Conservation (phyloP, 495 filamentous ascomycete species). For the Neurospora africana region DNA sequence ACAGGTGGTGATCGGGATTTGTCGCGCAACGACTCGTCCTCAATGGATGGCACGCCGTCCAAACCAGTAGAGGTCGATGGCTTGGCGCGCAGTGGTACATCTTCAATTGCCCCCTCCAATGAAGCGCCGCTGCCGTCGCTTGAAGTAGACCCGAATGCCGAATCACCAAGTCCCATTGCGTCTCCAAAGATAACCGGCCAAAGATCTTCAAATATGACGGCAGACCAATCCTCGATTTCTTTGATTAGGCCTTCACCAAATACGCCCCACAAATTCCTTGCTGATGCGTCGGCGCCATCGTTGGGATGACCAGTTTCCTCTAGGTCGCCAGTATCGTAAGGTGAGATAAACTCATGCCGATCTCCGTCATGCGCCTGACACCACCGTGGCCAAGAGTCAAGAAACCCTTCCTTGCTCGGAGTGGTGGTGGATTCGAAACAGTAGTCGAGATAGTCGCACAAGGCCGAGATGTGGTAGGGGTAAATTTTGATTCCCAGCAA, state of each 20-base stretch:
- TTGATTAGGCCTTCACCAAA: not conserved
- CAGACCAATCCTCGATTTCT: not conserved
- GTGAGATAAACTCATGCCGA: not conserved
- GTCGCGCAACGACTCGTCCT: not conserved
- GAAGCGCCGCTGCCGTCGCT: not conserved
- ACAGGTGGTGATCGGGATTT: not conserved
- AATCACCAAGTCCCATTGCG: not conserved
- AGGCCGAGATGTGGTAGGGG: not conserved
- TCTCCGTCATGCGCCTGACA: not conserved
- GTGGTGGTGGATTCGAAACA: not conserved
- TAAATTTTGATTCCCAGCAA: not conserved
- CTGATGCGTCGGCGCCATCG: not conserved
- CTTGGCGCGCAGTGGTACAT: not conserved
- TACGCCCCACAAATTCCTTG: not conserved
- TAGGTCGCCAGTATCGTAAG: not conserved
- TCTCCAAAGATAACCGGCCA: not conserved
- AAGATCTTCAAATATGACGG: not conserved
- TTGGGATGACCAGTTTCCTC: not conserved
- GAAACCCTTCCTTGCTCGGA: not conserved
- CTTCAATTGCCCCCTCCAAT: not conserved
- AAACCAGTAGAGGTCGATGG: not conserved
- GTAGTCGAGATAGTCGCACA: not conserved
- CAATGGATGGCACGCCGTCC: not conserved
- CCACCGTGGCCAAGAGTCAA: not conserved
- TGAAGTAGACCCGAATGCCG: not conserved